These are phyloP conservation scores for Stenogyne calaminthoides DNA, from an alignment of 305 asterid genomes.

Conservation along the genomic window DNA sequence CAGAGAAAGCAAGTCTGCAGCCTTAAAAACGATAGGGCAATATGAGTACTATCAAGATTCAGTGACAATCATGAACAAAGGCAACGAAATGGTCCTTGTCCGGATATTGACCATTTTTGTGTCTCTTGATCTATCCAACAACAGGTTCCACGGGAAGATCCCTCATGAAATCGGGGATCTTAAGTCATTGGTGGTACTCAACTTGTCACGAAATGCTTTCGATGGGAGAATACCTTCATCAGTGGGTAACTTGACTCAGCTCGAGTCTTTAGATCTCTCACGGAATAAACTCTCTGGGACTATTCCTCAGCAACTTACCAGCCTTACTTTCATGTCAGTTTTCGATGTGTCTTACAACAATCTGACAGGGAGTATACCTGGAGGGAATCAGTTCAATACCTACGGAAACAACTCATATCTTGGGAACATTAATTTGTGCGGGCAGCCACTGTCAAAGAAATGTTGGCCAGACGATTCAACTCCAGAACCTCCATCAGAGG, in stretches of 20 bases:
- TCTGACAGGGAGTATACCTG: slow-evolving; percentile 39
- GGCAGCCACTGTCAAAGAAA: slow-evolving; percentile 39
- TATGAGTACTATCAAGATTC: slow-evolving; percentile 36
- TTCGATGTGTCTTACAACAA: slow-evolving; percentile 42
- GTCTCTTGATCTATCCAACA: slow-evolving; percentile 43
- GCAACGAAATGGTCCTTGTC: slow-evolving; percentile 26
- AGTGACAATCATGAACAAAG: slow-evolving; percentile 38
- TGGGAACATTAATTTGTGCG: slow-evolving; percentile 44
- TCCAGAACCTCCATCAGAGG: neutral
- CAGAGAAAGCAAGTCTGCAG: slow-evolving; percentile 32
- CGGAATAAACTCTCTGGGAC: slow-evolving; percentile 36
- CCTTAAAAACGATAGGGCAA: slow-evolving; percentile 35
- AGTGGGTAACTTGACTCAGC: slow-evolving; percentile 31
- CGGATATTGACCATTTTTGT: slow-evolving; percentile 35
- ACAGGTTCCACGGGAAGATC: slow-evolving; percentile 41
- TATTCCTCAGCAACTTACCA: slow-evolving; percentile 36
- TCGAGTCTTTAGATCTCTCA: slow-evolving; percentile 46
- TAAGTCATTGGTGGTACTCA: slow-evolving; percentile 34
- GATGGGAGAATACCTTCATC: slow-evolving; percentile 35
- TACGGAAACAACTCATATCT: slow-evolving; percentile 34
- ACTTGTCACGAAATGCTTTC: slow-evolving; percentile 37
- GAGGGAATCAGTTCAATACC: slow-evolving; percentile 37
- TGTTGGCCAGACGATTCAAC: slow-evolving; percentile 22
- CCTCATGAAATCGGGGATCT: slow-evolving; percentile 39
- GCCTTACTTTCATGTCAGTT: slow-evolving; percentile 29